Evolutionary conservation across 306 rosid genomes (phyloP), one percentile per base, ranked within the genome.

Genomic region (Heteromeles arbutifolia): DNA sequence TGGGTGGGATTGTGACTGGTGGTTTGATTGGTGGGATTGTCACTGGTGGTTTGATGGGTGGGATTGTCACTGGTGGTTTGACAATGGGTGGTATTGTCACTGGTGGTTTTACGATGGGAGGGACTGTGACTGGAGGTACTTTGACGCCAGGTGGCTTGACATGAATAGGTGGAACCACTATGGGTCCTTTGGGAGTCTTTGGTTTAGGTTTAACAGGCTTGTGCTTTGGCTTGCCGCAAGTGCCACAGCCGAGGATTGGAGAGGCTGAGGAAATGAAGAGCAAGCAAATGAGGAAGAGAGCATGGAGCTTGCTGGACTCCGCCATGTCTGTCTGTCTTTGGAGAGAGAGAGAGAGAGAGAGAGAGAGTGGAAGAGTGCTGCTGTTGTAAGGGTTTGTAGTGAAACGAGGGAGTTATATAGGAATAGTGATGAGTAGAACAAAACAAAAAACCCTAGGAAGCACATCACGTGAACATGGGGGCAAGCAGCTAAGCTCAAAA

Each of bases 391-490:
- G 56, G 56, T 58, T 58, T 22, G 77, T 21, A 24, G 78, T 39
- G 39, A 14, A 43, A 31, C n/a, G 45, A 68, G 48, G 65, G 61
- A 11, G 24, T 79, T 62, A 74, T 71, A 78, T 80, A 75, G 82
- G 79, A 77, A 83, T 67, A 77, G 81, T 19, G 48, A 75, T 2
- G 80, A 74, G 73, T 19, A 73, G 69, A 84, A 89, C 84, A 41
- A 80, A 82, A 90, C 93, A 87, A 88, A 86, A 84, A 56, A 70
- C 29, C 65, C 61, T 43, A 25, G 71, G 70, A 76, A 78, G 82
- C 82, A 72, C 79, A 81, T 88, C 96, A 92, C 95, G 96, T 92
- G 97, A 92, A 88, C 79, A 85, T 84, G 87, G 92, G 92, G 86
- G 19, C 79, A 32, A 48, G 69, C 77, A 48, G 65, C 74, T 61